Base-by-base conservation (phyloP, 2,329 filamentous ascomycete species). In the Alternaria burnsii region DNA sequence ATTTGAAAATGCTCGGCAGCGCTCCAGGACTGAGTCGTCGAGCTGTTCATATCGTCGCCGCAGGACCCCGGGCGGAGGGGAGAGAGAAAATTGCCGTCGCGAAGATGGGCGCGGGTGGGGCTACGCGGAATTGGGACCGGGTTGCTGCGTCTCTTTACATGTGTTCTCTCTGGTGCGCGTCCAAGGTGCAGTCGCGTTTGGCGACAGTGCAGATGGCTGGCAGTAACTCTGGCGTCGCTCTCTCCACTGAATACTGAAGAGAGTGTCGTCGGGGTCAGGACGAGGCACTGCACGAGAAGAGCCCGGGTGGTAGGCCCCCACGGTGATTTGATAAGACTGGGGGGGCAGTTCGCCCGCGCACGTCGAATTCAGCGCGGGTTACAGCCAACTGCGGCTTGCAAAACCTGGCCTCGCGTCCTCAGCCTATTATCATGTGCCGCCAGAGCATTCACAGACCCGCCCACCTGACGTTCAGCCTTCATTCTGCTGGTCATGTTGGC, bases 1-100 rank as follows among this genome's bases (percentile, higher is more conserved):
- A 82, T 80, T 60, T 75, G 67, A 61, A 80, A 76, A 24, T 75
- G 76, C 59, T 81, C 79, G 34, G 69, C 68, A 36, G 69, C 67
- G 60, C 70, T 75, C 82, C 81, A 83, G 64, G 77, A 62, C 62
- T 75, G 68, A 32, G 67, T 61, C 48, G 64, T 68, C 36, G 69
- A 63, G 63, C 70, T 69, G 71, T 77, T 69, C 76, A 78, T 79
- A 52, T 64, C 69, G 63, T 69, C 54, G 66, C 61, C 47, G 62
- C 62, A 64, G 58, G 55, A 53, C 47, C 61, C 42, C 53, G 60
- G 48, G 28, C 43, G 44, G 52, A 48, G 48, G 54, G 52, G 54
- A 61, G 54, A 36, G 59, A 61, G 48, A 59, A 61, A 60, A 46
- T 61, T 61, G 54, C 38, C 54, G 58, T 58, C 30, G 58, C 54